Conservation (phyloP, 2,329 filamentous ascomycete species). For the Fusarium foetens region DNA sequence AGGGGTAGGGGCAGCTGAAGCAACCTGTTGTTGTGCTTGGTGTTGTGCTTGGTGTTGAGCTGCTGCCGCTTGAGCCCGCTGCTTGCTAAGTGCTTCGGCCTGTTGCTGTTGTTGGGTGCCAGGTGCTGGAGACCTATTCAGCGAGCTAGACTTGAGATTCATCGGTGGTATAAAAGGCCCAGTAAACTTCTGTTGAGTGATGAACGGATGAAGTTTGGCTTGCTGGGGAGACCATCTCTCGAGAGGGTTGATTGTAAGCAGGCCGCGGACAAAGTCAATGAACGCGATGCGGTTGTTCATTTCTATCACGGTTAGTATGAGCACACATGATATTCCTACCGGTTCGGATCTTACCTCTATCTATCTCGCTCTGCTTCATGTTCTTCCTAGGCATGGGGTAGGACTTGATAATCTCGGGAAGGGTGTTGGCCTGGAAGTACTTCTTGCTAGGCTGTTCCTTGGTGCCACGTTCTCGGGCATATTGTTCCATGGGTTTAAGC, state of each 20-base stretch:
- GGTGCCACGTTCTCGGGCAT: constrained; percentile 91
- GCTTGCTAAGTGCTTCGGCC: constrained; percentile 92
- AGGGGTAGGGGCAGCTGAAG: constrained; percentile 72
- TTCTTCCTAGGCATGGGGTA: constrained; percentile 99
- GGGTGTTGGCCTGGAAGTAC: constrained; percentile 93
- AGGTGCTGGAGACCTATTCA: constrained; percentile 88
- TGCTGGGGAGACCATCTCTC: constrained; percentile 98
- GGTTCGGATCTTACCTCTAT: constrained; percentile 75
- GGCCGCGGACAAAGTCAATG: constrained; percentile 95
- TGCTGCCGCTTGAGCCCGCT: constrained; percentile 72
- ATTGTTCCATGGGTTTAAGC: constrained; percentile 97
- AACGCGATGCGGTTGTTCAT: constrained; percentile 98
- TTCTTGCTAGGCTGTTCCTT: constrained; percentile 99
- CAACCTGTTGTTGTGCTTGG: constrained; percentile 73
- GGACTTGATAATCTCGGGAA: constrained; percentile 96
- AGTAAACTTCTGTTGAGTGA: constrained; percentile 97
- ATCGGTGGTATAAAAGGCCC: constrained; percentile 96
- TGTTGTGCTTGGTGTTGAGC: constrained; percentile 62
- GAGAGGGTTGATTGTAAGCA: constrained; percentile 93
- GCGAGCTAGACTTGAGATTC: constrained; percentile 89
- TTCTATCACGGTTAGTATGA: constrained; percentile 67
- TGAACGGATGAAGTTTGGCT: constrained; percentile 96
- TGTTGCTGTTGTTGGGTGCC: constrained; percentile 96
- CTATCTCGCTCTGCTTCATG: constrained; percentile 97
- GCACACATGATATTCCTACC: background rate